phyloP scores from a whole-genome alignment of 257 asterid species.

The Apocynum venetum region DNA sequence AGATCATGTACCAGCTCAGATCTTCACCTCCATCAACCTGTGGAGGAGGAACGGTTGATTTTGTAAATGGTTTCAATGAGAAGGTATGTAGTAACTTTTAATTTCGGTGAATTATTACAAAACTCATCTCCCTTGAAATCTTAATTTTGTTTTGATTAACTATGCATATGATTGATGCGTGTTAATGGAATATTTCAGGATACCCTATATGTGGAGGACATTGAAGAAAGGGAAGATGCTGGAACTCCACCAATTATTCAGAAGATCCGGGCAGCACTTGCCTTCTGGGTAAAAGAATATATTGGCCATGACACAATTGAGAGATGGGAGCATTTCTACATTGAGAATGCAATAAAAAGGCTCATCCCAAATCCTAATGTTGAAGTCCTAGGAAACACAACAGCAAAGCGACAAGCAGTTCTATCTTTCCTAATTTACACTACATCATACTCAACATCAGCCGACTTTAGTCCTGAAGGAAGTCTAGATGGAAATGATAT shows the following conservation, averaged over 20 bases:
- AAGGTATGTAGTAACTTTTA: conserved; percentile 22
- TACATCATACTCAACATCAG: conserved; percentile 19
- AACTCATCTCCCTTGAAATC: no score
- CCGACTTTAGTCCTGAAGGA: background rate
- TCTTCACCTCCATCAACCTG: conserved; percentile 64
- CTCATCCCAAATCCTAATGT: conserved; percentile 38
- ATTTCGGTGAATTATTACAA: background rate
- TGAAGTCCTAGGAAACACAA: conserved; percentile 44
- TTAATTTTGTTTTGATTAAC: no score
- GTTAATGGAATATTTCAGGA: conserved; percentile 30
- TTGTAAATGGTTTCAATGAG: conserved; percentile 38
- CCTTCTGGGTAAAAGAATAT: conserved; percentile 61
- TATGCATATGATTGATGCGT: background rate
- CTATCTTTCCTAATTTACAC: conserved; percentile 53
- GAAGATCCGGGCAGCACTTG: conserved; percentile 57
- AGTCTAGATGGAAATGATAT: background rate
- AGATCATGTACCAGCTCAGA: conserved; percentile 41
- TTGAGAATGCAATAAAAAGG: conserved; percentile 36
- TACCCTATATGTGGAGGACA: conserved; percentile 45
- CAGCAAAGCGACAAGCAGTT: conserved; percentile 49
- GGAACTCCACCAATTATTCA: conserved; percentile 67
- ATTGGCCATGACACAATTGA: conserved; percentile 40
- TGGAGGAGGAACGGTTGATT: conserved; percentile 71
- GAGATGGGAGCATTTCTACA: conserved; percentile 33
- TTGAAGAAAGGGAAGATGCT: conserved; percentile 77